A percentile compares a stretch with the other conserved stretches of the same genome.
Evolutionary conservation across 1,284 basidiomycete species (phyloP).

Genomic region (Leccinum brunneo-olivaceum): DNA sequence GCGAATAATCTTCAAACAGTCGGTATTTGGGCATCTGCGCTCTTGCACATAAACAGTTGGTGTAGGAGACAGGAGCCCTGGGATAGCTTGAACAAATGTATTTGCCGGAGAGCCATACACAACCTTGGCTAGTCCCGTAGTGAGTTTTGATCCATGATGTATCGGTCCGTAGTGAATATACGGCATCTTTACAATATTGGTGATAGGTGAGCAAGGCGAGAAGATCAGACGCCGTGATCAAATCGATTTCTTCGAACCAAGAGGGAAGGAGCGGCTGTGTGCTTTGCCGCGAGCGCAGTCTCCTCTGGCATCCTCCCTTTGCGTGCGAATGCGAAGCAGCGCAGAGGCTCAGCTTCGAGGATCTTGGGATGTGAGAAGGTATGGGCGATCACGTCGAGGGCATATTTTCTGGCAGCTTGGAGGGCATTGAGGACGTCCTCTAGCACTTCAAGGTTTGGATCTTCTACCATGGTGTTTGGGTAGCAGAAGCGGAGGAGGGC

Average conservation of each 20-base stretch:
- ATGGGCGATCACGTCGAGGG: constrained; percentile 10
- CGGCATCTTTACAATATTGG: constrained; percentile 10
- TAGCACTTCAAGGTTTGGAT: constrained; percentile 13
- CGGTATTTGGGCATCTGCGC: neutral
- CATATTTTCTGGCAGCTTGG: constrained; percentile 16
- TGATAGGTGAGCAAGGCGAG: constrained; percentile 20
- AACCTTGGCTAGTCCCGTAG: neutral
- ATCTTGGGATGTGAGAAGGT: constrained; percentile 13
- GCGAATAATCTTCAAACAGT: neutral
- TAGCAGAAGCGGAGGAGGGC: constrained; percentile 9
- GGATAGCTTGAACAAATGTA: too few species aligned
- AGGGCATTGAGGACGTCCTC: constrained; percentile 9
- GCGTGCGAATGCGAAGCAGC: constrained; percentile 17
- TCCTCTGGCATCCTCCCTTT: constrained; percentile 4
- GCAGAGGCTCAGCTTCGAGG: constrained; percentile 11
- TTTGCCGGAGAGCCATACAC: neutral
- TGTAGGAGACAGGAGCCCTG: too few species aligned
- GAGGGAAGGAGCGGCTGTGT: constrained; percentile 16
- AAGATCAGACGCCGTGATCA: constrained; percentile 16
- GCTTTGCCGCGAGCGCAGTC: constrained; percentile 13
- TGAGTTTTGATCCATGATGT: neutral
- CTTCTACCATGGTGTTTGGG: constrained; percentile 29
- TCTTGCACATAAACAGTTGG: constrained; percentile 1
- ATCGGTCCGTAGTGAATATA: constrained; percentile 2
- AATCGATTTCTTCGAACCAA: constrained; percentile 15